phyloP scores from a whole-genome alignment of 345 rosid species.

The Chamaenerion angustifolium region DNA sequence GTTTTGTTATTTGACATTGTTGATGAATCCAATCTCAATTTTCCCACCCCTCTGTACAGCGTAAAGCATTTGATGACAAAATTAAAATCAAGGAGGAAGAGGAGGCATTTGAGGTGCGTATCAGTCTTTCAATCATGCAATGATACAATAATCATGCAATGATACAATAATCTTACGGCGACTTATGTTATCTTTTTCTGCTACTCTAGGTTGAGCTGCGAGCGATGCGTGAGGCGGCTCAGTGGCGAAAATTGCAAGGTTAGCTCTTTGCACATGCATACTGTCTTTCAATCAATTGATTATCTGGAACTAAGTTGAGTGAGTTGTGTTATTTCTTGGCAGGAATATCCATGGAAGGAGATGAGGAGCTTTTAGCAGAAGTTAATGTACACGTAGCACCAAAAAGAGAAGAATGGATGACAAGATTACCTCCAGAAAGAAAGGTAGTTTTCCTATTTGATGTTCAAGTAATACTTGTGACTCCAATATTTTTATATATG shows the following conservation, averaged over 20 bases:
- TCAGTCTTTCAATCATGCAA: neutral
- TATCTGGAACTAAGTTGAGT: too few relatives aligned
- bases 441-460: constrained; percentile 26
- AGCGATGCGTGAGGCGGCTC: constrained; percentile 88
- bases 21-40: constrained; percentile 1
- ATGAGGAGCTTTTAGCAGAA: constrained; percentile 69
- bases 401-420: constrained; percentile 96
- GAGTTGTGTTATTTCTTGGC: neutral
- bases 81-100: constrained; percentile 79
- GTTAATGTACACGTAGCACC: constrained; percentile 54
- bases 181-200: constrained; percentile 3
- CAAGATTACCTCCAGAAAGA: constrained; percentile 83
- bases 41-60: constrained; percentile 30
- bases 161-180: constrained; percentile 4
- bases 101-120: constrained; percentile 68
- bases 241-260: constrained; percentile 93
- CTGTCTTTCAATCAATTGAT: too few relatives aligned
- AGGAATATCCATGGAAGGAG: constrained; percentile 97
- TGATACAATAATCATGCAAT: too few relatives aligned
- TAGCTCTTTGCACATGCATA: constrained; percentile 6
- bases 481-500: too few relatives aligned
- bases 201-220: constrained; percentile 54
- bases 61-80: constrained; percentile 81
- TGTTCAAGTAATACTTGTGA: too few relatives aligned
- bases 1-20: neutral